A percentile compares a stretch with the other conserved stretches of the same genome.
Evolutionary conservation across 345 rosid genomes (phyloP).

Genomic region (Crucihimalaya himalaica): DNA sequence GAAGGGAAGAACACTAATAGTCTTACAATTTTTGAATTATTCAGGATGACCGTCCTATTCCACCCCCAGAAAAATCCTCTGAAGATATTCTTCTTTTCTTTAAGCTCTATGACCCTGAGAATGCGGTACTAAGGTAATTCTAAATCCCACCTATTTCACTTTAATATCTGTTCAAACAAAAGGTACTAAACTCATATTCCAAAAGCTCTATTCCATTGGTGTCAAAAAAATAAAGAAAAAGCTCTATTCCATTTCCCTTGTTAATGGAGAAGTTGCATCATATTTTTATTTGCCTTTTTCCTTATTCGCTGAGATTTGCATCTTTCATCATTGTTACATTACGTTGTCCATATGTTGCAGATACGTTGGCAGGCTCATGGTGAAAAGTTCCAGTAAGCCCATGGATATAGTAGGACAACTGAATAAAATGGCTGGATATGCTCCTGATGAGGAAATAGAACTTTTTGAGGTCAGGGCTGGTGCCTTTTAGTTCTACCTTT

Average conservation of each 20-base stretch:
- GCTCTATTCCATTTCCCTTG: slow-evolving; percentile 1
- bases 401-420: slow-evolving; percentile 69
- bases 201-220: background rate
- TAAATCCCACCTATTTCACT: slow-evolving; percentile 3
- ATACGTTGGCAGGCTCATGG: slow-evolving; percentile 81
- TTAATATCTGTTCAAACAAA: slow-evolving; percentile 17
- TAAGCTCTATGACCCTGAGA: slow-evolving; percentile 86
- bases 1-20: background rate
- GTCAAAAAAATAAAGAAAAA: too few relatives aligned
- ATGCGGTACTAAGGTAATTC: slow-evolving; percentile 72
- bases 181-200: background rate
- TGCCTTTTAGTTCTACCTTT: slow-evolving; percentile 7
- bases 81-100: slow-evolving; percentile 90
- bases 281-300: background rate
- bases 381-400: slow-evolving; percentile 79
- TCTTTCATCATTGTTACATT: slow-evolving; percentile 27
- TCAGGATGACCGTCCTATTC: slow-evolving; percentile 73
- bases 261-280: slow-evolving; percentile 12
- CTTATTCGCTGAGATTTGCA: background rate
- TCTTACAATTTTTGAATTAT: slow-evolving; percentile 22
- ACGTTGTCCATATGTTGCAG: slow-evolving; percentile 47
- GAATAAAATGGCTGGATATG: slow-evolving; percentile 90
- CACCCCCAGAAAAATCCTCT: slow-evolving; percentile 64
- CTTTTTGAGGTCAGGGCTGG: slow-evolving; percentile 72
- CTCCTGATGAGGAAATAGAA: slow-evolving; percentile 83